Base-by-base conservation (phyloP, 495 filamentous ascomycete genomes). In the Aspergillus bertholletiae region DNA sequence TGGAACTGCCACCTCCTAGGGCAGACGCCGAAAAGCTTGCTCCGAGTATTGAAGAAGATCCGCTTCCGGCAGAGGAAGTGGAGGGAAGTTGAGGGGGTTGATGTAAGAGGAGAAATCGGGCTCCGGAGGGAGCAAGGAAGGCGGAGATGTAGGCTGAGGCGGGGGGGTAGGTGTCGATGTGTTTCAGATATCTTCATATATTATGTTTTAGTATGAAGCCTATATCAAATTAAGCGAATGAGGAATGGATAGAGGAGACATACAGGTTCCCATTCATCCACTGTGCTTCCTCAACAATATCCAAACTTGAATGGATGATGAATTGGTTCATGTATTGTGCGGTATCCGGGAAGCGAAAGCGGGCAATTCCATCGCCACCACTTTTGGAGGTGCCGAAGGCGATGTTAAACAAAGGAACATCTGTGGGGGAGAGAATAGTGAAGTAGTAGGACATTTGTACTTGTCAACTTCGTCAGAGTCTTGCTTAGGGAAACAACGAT, bases 301-400 rank as follows among this genome's bases (percentile, higher is more conserved):
- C 94, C 40, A 98, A 75, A 60, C 86, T 87, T 50, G 87, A 88
- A 74, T 98, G 93, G 44, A 94, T 85, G 70, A 98, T 88, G 78
- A 97, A 97, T 71, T 96, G 94, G 77, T 96, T 97, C 84, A 96
- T 89, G 67, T 93, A 87, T 47, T 89, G 84, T 23, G 91, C 88
- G 57, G 95, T 86, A 44, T 92, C 87, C 27, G 78, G 82, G 80
- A 96, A 97, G 57, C 74, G 71, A 67, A 81, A 80, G 34, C 89
- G 85, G 23, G 94, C 76, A 62, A 91, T 80, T 60, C 94, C 94
- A 79, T 97, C 93, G 60, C 91, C 92, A 74, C 92, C 91, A 53
- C 87, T 83, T 73, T 96, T 96, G 30, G 89, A 92, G 44, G 92
- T 96, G 60, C 94, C 94, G 73, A 98, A 97, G 60, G 95, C 90